Percentiles rank a stretch among this genome's conserved stretches.
These are phyloP conservation scores for Cornus suecica DNA, from an alignment of 148 eudicot genomes.

Conservation along the genomic window DNA sequence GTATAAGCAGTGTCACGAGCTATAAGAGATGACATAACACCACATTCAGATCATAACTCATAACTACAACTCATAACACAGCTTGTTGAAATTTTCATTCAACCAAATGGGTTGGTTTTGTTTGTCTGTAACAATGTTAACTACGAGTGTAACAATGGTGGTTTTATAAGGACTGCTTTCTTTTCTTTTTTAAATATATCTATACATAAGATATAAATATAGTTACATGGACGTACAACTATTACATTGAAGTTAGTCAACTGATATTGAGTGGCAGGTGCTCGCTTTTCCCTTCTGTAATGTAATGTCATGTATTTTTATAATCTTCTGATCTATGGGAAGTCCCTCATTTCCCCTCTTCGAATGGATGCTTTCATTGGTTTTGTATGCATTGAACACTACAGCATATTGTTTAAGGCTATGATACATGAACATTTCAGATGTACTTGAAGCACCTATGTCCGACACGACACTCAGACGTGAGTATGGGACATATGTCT, in stretches of 20 bases:
- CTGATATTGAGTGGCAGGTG: not conserved
- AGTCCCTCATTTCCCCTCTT: not conserved
- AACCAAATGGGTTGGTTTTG: not conserved
- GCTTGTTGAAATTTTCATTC: not conserved
- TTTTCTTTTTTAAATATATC: not conserved
- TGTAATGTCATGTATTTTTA: not conserved
- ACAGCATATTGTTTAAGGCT: not conserved
- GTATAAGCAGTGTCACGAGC: not conserved
- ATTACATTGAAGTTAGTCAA: not conserved
- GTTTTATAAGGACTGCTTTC: not conserved
- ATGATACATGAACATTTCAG: too few relatives aligned
- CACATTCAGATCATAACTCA: too few relatives aligned
- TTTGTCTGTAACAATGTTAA: not conserved
- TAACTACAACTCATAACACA: not conserved
- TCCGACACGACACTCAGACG: too few relatives aligned
- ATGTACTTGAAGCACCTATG: too few relatives aligned
- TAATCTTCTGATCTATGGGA: not conserved
- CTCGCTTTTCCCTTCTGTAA: not conserved
- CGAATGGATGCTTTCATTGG: slow-evolving; percentile 3
- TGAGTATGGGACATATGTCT: too few relatives aligned
- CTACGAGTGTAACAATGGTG: not conserved
- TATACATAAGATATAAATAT: too few relatives aligned
- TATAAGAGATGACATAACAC: too few relatives aligned
- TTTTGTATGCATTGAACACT: not conserved
- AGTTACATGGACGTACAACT: too few relatives aligned